A percentile compares a stretch with the other conserved stretches of the same genome.
phyloP scores from a whole-genome alignment of 164 flowering plant species.

The Sedum album region DNA sequence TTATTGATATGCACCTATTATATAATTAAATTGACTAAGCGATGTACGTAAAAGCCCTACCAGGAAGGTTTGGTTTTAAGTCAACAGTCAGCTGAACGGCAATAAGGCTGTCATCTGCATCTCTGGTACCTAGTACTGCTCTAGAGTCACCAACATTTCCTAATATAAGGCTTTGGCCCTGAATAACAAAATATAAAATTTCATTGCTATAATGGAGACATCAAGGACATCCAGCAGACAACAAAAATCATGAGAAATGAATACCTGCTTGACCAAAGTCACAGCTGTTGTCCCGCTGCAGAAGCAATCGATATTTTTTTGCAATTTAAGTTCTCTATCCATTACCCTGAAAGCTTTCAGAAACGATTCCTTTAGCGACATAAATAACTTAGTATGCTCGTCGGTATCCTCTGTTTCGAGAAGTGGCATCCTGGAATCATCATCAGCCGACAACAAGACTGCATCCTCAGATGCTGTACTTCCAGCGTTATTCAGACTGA shows the following conservation, averaged over 20 bases:
- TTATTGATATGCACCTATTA: too few species aligned
- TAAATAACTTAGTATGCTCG: conserved; percentile 53
- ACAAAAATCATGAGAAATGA: background rate
- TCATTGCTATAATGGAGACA: conserved; percentile 7
- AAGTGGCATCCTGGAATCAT: conserved; percentile 39
- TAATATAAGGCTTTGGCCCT: conserved; percentile 82
- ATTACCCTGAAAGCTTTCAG: conserved; percentile 82
- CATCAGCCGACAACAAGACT: conserved; percentile 43
- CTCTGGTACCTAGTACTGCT: conserved; percentile 84
- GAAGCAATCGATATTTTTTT: conserved; percentile 64
- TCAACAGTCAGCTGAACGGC: conserved; percentile 97
- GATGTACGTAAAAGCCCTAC: conserved; percentile 20
- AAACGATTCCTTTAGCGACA: conserved; percentile 67
- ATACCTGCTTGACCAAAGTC: conserved; percentile 88
- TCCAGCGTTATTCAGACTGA: conserved; percentile 39
- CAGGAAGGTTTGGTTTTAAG: conserved; percentile 97
- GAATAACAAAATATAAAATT: conserved; percentile 11
- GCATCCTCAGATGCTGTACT: conserved; percentile 60
- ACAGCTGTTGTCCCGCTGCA: conserved; percentile 99
- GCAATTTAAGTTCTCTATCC: conserved; percentile 79
- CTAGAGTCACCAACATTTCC: conserved; percentile 98
- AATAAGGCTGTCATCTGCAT: conserved; percentile 46
- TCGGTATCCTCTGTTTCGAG: conserved; percentile 48
- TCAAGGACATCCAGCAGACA: background rate
- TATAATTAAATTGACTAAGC: background rate